Percentiles rank a stretch among this genome's conserved stretches.
Evolutionary conservation across 1,284 basidiomycete species (phyloP).

Genomic region (Cryptococcus hybrid): DNA sequence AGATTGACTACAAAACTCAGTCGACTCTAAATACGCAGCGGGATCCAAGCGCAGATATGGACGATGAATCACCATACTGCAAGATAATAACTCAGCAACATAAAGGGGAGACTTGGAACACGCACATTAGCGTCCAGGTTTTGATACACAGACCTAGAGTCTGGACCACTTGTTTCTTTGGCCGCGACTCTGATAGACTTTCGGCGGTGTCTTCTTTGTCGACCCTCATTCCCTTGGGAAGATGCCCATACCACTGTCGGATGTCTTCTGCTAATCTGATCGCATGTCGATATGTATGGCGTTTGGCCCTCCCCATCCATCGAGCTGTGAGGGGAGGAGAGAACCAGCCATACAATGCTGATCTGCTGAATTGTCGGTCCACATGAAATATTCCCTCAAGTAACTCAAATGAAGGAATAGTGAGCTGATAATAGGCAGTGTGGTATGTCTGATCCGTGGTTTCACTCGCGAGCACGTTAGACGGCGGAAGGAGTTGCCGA

Average conservation of each 20-base stretch:
- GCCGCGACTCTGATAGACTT: constrained; percentile 17
- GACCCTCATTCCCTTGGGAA: constrained; percentile 44
- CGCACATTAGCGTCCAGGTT: constrained; percentile 47
- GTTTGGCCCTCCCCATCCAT: neutral
- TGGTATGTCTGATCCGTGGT: constrained; percentile 46
- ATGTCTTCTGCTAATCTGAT: constrained; percentile 46
- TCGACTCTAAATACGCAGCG: constrained; percentile 45
- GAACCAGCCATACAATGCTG: constrained; percentile 45
- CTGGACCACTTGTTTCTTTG: constrained; percentile 36
- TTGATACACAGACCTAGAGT: constrained; percentile 45
- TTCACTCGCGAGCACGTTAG: constrained; percentile 32
- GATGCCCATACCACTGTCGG: constrained; percentile 41
- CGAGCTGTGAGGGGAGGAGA: constrained; percentile 16
- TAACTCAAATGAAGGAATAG: constrained; percentile 47
- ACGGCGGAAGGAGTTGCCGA: constrained; percentile 22
- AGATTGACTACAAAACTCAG: constrained; percentile 39
- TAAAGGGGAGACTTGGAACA: neutral
- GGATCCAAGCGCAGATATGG: constrained; percentile 50
- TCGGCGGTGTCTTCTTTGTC: constrained; percentile 36
- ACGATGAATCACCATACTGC: constrained; percentile 46
- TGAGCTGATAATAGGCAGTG: constrained; percentile 47
- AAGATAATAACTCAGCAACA: constrained; percentile 1
- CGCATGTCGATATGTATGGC: constrained; percentile 46
- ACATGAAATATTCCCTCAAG: constrained; percentile 45
- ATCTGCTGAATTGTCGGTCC: constrained; percentile 34